phyloP scores from a whole-genome alignment of 345 rosid species.

The Populus alba region DNA sequence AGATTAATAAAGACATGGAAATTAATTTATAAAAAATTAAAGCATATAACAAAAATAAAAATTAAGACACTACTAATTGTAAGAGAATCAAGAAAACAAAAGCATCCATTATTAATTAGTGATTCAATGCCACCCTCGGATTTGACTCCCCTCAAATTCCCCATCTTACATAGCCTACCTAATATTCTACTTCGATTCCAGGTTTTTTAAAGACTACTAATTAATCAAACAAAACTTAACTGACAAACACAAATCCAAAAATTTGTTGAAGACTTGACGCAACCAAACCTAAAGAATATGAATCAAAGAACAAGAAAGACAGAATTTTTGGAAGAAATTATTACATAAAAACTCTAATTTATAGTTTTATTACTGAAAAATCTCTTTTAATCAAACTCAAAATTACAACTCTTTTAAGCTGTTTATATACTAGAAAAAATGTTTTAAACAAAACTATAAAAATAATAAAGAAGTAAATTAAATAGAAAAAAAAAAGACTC shows the following conservation, averaged over 20 bases:
- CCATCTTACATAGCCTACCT: not conserved
- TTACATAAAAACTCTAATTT: too few species aligned
- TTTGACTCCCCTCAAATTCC: not conserved
- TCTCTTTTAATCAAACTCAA: too few species aligned
- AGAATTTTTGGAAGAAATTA: too few species aligned
- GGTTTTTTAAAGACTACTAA: not conserved
- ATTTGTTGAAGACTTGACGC: not conserved
- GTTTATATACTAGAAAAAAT: too few species aligned
- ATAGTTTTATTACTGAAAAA: too few species aligned
- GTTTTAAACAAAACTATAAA: not conserved
- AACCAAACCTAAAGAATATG: too few species aligned
- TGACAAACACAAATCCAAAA: not conserved
- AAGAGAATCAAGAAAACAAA: not conserved
- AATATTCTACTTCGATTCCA: not conserved
- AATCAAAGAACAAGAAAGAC: too few species aligned
- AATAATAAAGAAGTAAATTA: too few species aligned
- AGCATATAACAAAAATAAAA: not conserved
- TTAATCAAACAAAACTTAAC: not conserved
- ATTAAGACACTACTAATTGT: not conserved
- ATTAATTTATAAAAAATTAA: not conserved
- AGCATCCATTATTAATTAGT: too few species aligned
- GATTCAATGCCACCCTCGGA: not conserved
- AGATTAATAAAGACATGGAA: not conserved
- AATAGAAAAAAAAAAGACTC: too few species aligned
- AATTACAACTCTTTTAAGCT: too few species aligned